Conservation (phyloP, 2,329 filamentous ascomycete species). For the Nothopassalora personata region DNA sequence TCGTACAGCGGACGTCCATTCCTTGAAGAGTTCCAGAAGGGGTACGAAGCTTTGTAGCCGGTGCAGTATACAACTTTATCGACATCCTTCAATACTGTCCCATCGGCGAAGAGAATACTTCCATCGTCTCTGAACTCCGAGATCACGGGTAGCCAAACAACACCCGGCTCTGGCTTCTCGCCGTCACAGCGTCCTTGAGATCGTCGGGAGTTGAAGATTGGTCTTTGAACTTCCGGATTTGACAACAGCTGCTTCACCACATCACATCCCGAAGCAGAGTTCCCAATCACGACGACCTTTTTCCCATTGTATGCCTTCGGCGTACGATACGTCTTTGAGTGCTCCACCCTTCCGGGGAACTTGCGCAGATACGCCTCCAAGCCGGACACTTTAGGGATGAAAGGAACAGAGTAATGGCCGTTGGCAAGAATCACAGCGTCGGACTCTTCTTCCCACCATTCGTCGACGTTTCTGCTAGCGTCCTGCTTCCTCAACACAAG, state of each 20-base stretch:
- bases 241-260: conserved; percentile 24
- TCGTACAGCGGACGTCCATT: conserved; percentile 47
- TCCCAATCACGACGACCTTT: conserved; percentile 30
- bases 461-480: conserved; percentile 39
- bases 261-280: conserved; percentile 33
- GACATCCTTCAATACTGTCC: conserved; percentile 21
- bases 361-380: conserved; percentile 53
- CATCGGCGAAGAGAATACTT: conserved; percentile 28
- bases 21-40: conserved; percentile 45
- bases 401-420: conserved; percentile 33
- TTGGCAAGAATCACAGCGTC: conserved; percentile 34
- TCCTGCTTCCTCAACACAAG: conserved; percentile 48
- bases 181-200: conserved; percentile 50
- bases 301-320: conserved; percentile 6
- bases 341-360: conserved; percentile 40
- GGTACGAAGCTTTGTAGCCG: conserved; percentile 41
- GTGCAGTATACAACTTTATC: conserved; percentile 33
- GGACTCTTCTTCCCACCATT: conserved; percentile 53
- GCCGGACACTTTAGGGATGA: conserved; percentile 43
- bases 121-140: conserved; percentile 34
- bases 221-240: conserved; percentile 23
- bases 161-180: conserved; percentile 41
- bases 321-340: conserved; percentile 41
- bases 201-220: conserved; percentile 50
- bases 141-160: conserved; percentile 53